These are phyloP conservation scores for Exophiala xenobiotica DNA, from an alignment of 2,329 filamentous ascomycete genomes.

Conservation along the genomic window DNA sequence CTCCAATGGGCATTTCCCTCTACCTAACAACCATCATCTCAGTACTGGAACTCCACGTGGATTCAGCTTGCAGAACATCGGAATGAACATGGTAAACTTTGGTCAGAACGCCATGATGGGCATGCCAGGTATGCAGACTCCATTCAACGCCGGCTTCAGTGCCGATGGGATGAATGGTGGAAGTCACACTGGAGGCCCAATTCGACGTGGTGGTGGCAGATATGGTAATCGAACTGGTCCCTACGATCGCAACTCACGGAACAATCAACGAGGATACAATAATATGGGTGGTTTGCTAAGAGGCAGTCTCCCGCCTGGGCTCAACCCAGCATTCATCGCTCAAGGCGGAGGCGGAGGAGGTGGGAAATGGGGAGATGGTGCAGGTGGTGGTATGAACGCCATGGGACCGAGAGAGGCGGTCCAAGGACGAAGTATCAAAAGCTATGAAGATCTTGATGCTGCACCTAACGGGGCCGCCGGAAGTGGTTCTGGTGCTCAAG, in stretches of 20 bases:
- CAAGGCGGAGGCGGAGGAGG: slow-evolving; percentile 47
- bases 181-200: slow-evolving; percentile 60
- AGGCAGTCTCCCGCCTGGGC: slow-evolving; percentile 40
- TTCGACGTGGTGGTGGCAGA: slow-evolving; percentile 66
- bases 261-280: slow-evolving; percentile 36
- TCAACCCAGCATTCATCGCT: slow-evolving; percentile 43
- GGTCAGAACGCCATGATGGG: slow-evolving; percentile 52
- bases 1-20: slow-evolving; percentile 91
- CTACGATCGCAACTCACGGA: slow-evolving; percentile 56
- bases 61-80: slow-evolving; percentile 75
- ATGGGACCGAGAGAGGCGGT: slow-evolving; percentile 88
- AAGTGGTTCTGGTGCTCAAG: slow-evolving; percentile 32
- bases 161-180: slow-evolving; percentile 49
- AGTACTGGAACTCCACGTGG: slow-evolving; percentile 83
- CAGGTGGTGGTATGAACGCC: slow-evolving; percentile 67
- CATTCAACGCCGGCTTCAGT: slow-evolving; percentile 45
- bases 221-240: slow-evolving; percentile 67
- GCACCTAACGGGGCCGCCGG: slow-evolving; percentile 37
- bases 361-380: slow-evolving; percentile 70
- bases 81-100: slow-evolving; percentile 49
- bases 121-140: slow-evolving; percentile 26
- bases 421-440: slow-evolving; percentile 88
- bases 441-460: slow-evolving; percentile 95
- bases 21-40: slow-evolving; percentile 67
- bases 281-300: slow-evolving; percentile 36